Evolutionary conservation across 1,284 basidiomycete species (phyloP).

Genomic region (Gomphus sp.): DNA sequence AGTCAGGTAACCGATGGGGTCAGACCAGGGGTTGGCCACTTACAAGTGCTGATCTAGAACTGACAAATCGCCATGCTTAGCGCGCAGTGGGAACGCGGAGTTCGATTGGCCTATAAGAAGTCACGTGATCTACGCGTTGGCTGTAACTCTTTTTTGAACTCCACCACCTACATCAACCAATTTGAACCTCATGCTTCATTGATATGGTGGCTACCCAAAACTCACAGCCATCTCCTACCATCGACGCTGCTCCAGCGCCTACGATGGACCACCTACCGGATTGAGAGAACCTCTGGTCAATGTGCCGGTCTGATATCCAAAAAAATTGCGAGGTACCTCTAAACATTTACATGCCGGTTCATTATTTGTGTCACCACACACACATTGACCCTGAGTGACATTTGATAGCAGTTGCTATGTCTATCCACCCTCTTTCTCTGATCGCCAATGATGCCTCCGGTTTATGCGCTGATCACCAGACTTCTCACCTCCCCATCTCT

Average conservation of each 20-base stretch:
- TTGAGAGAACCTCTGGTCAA: constrained; percentile 46
- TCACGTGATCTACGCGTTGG: background rate
- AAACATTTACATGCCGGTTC: no score
- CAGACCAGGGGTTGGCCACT: no score
- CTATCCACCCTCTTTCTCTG: background rate
- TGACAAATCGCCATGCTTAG: no score
- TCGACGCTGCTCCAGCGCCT: background rate
- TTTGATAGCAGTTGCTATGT: background rate
- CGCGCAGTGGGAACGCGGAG: no score
- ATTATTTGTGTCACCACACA: no score
- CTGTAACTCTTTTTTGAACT: background rate
- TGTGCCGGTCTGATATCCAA: constrained; percentile 67
- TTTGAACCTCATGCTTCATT: background rate
- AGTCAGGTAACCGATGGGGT: no score
- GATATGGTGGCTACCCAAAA: background rate
- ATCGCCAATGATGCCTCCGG: background rate
- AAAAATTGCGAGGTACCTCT: constrained; percentile 58
- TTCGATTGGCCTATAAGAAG: background rate
- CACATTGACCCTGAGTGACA: background rate
- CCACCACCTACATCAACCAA: background rate
- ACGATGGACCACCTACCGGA: no score
- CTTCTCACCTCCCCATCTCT: no score
- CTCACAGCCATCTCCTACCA: background rate
- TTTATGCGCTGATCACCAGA: no score
- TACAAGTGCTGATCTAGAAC: no score